These are phyloP conservation scores for Alternaria sp. DNA, from an alignment of 2,329 filamentous ascomycete species.

Conservation along the genomic window DNA sequence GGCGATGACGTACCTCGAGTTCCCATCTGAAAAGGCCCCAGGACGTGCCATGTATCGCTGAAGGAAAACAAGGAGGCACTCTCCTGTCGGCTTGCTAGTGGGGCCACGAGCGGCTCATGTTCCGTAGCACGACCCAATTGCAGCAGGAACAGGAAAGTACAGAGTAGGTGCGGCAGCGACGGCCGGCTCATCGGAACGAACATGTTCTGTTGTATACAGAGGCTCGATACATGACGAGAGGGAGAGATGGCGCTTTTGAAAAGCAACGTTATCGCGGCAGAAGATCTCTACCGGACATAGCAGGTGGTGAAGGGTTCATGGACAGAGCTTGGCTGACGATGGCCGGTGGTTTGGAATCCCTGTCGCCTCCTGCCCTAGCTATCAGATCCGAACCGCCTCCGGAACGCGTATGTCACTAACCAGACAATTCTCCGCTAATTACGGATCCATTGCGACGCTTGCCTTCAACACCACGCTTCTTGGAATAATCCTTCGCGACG, in stretches of 20 bases:
- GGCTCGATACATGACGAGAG: background rate
- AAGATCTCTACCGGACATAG: conserved; percentile 7
- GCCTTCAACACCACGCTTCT: conserved; percentile 22
- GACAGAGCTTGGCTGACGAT: conserved; percentile 22
- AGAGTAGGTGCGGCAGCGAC: conserved; percentile 13
- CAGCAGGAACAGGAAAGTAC: conserved; percentile 15
- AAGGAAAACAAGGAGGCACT: conserved; percentile 39
- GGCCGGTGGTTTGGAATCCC: conserved; percentile 20
- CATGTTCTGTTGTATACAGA: conserved; percentile 4
- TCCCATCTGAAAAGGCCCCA: conserved; percentile 67
- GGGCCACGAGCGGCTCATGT: conserved; percentile 28
- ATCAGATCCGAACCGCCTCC: conserved; percentile 29
- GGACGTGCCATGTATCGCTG: conserved; percentile 57
- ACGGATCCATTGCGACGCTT: conserved; percentile 29
- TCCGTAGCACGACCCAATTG: conserved; percentile 26
- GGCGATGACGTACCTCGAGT: conserved; percentile 60
- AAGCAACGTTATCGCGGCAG: background rate
- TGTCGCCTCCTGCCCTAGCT: conserved; percentile 19
- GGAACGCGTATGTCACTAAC: conserved; percentile 30
- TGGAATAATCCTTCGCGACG: conserved; percentile 11
- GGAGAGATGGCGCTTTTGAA: background rate
- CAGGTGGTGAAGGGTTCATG: conserved; percentile 12
- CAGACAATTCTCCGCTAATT: conserved; percentile 28
- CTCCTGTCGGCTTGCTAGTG: conserved; percentile 19
- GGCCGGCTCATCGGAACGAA: conserved; percentile 1